Percentiles rank a stretch among this genome's conserved stretches.
phyloP scores from a whole-genome alignment of 495 filamentous ascomycete species.

The Hypoxylon subgilvum region DNA sequence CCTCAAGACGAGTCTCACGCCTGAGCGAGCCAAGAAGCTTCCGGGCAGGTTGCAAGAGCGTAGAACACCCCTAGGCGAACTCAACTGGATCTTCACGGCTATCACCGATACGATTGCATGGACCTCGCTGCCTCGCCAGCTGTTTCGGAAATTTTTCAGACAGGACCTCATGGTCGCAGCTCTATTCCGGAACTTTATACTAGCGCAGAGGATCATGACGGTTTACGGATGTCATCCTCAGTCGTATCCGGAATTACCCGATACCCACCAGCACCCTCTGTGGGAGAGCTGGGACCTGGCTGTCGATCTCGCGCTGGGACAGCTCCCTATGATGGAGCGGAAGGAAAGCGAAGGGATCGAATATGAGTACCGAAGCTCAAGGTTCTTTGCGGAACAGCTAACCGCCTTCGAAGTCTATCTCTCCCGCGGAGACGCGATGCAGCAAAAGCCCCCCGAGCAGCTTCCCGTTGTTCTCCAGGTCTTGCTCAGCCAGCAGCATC shows the following conservation, averaged over 20 bases:
- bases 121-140: constrained; percentile 84
- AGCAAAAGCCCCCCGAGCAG: constrained; percentile 87
- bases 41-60: constrained; percentile 88
- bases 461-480: constrained; percentile 96
- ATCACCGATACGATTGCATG: constrained; percentile 99
- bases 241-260: constrained; percentile 84
- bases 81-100: constrained; percentile 99
- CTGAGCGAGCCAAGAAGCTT: constrained; percentile 79
- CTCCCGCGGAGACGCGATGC: constrained; percentile 77
- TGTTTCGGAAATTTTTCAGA: constrained; percentile 95
- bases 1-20: constrained; percentile 72
- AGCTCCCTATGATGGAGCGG: constrained; percentile 80
- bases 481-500: constrained; percentile 90
- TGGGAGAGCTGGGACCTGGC: constrained; percentile 99
- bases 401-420: constrained; percentile 98
- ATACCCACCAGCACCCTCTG: constrained; percentile 88
- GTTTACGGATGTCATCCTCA: constrained; percentile 93
- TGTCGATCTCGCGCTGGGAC: constrained; percentile 92
- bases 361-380: constrained; percentile 92
- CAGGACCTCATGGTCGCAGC: constrained; percentile 99
- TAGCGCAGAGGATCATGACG: constrained; percentile 93
- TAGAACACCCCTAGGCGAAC: constrained; percentile 91
- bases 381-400: constrained; percentile 96
- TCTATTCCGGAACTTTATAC: constrained; percentile 92
- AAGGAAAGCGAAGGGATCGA: constrained; percentile 72